Conservation (phyloP, 768 basidiomycete genomes). For the Leccinum incarnatum region DNA sequence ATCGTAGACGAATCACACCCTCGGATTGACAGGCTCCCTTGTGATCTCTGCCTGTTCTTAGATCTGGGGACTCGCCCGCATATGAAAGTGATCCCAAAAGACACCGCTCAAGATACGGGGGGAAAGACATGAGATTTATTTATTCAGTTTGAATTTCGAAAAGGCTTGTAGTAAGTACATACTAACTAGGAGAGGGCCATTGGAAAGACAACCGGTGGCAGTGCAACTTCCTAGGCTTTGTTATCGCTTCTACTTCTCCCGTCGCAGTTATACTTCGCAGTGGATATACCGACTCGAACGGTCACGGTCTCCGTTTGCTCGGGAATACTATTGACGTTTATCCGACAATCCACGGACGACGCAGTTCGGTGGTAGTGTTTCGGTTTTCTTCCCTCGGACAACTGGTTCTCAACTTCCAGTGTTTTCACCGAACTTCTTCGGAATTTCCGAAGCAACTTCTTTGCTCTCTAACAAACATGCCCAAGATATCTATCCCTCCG, state of each 20-base stretch:
- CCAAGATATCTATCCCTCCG: conserved; percentile 51
- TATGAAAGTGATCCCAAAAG: too few relatives aligned
- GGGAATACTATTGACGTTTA: background rate
- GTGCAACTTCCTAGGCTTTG: background rate
- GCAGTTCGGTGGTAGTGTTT: background rate
- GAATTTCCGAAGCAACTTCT: background rate
- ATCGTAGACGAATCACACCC: conserved; percentile 55
- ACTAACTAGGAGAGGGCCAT: too few relatives aligned
- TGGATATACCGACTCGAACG: too few relatives aligned
- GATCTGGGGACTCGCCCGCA: too few relatives aligned
- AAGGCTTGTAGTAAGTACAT: too few relatives aligned
- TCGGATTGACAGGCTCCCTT: conserved; percentile 43
- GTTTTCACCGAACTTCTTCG: background rate
- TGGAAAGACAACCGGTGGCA: background rate
- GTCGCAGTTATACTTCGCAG: too few relatives aligned
- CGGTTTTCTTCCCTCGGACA: background rate
- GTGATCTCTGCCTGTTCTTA: background rate
- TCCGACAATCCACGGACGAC: background rate
- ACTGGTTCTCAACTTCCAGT: background rate
- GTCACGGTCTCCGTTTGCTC: background rate
- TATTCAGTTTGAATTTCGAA: too few relatives aligned
- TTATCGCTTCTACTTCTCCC: too few relatives aligned
- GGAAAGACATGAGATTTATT: too few relatives aligned
- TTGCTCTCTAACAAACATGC: conserved; percentile 46
- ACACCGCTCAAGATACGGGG: too few relatives aligned